phyloP scores from a whole-genome alignment of 306 rosid species.

The Medicago lupulina region DNA sequence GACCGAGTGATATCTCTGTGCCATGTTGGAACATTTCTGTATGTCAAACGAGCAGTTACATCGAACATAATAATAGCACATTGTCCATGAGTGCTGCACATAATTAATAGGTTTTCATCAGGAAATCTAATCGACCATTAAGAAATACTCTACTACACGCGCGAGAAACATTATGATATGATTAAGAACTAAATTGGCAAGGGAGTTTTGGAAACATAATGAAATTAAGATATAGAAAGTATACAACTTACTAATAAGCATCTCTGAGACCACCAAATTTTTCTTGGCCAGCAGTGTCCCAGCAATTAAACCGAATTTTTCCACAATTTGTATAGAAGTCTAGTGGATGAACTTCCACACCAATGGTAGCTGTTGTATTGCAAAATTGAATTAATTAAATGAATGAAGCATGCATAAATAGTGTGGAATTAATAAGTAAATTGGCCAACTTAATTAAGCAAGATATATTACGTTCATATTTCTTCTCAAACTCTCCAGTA shows the following conservation, averaged over 20 bases:
- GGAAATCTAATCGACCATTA: no score
- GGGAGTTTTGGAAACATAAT: neutral
- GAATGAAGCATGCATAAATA: no score
- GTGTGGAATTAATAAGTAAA: no score
- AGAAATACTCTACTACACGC: no score
- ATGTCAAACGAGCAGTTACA: conserved; percentile 71
- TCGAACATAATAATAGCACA: conserved; percentile 80
- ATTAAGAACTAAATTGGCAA: neutral
- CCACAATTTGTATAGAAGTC: conserved; percentile 86
- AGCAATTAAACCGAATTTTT: conserved; percentile 75
- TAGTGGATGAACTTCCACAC: conserved; percentile 82
- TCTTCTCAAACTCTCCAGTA: conserved; percentile 82
- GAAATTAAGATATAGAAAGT: no score
- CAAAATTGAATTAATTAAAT: no score
- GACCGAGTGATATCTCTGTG: conserved; percentile 73
- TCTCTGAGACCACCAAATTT: conserved; percentile 83
- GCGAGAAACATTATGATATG: no score
- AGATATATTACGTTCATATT: conserved; percentile 63
- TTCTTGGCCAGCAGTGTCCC: conserved; percentile 89
- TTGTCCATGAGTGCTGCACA: conserved; percentile 68
- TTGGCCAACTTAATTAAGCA: no score
- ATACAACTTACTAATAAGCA: conserved; percentile 49
- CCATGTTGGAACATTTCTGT: conserved; percentile 80
- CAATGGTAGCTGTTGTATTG: conserved; percentile 64
- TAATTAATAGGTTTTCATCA: no score